Conservation (phyloP, 371 early-diverging fungal species). For the Dichotomocladium elegans region DNA sequence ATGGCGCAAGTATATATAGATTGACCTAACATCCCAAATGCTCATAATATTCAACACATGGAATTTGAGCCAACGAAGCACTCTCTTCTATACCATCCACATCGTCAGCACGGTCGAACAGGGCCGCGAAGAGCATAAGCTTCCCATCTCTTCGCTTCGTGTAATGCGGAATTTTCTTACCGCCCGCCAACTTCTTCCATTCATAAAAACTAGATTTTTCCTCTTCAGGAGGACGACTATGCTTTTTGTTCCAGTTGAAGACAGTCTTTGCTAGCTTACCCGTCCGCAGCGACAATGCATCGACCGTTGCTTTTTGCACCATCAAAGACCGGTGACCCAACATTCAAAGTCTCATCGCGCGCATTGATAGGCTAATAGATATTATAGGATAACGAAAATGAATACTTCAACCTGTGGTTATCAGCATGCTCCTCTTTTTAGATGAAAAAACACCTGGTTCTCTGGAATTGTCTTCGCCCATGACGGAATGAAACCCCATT, state of each 20-base stretch:
- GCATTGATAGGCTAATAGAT: slow-evolving; percentile 53
- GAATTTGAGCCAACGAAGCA: too few relatives aligned
- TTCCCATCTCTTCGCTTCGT: slow-evolving; percentile 53
- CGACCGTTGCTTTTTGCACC: slow-evolving; percentile 52
- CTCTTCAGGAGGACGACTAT: too few relatives aligned
- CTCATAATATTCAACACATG: neutral
- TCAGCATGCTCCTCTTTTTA: neutral
- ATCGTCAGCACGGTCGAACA: slow-evolving; percentile 47
- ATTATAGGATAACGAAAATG: neutral
- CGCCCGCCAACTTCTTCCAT: slow-evolving; percentile 53
- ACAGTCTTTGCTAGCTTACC: slow-evolving; percentile 28
- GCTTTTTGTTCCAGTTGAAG: neutral
- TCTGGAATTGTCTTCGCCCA: slow-evolving; percentile 42
- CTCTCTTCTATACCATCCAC: slow-evolving; percentile 19
- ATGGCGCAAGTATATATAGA: slow-evolving; percentile 47
- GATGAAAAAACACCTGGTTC: neutral
- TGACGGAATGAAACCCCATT: slow-evolving; percentile 67
- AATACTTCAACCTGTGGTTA: too few relatives aligned
- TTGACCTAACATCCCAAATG: neutral
- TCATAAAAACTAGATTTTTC: slow-evolving; percentile 72
- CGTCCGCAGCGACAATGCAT: slow-evolving; percentile 68
- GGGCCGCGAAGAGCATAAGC: slow-evolving; percentile 62
- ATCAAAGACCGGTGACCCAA: slow-evolving; percentile 50
- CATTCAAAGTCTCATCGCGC: slow-evolving; percentile 59
- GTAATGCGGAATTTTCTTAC: slow-evolving; percentile 56